Evolutionary conservation across 148 eudicot species (phyloP).

Genomic region (Drosera capensis): DNA sequence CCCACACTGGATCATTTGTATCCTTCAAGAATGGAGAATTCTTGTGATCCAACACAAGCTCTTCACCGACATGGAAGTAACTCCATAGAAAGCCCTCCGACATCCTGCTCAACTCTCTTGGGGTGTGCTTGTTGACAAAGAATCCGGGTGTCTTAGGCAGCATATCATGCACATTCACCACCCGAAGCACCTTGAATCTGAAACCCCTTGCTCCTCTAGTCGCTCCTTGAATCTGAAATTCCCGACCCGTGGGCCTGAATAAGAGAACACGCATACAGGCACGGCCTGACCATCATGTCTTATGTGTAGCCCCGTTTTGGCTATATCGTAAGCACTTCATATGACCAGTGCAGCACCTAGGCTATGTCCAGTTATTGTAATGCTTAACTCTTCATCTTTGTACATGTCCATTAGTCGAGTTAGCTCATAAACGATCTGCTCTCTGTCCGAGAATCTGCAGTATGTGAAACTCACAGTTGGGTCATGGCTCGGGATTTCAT

Average conservation of each 20-base stretch:
- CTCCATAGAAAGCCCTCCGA: no score
- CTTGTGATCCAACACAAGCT: constrained; percentile 30
- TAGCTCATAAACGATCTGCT: constrained; percentile 19
- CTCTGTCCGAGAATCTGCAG: constrained; percentile 12
- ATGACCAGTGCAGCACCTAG: constrained; percentile 20
- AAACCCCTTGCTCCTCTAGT: constrained; percentile 23
- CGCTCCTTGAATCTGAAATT: constrained; percentile 28
- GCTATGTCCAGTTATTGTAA: constrained; percentile 27
- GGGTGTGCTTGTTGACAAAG: constrained; percentile 23
- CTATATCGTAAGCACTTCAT: constrained; percentile 21
- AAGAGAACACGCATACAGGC: constrained; percentile 18
- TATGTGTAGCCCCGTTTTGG: constrained; percentile 11
- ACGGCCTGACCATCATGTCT: constrained; percentile 3
- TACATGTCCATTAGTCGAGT: constrained; percentile 12
- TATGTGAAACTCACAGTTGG: not conserved
- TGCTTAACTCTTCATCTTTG: constrained; percentile 18
- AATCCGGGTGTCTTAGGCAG: constrained; percentile 40
- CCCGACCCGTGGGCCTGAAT: constrained; percentile 26
- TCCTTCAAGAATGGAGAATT: constrained; percentile 22
- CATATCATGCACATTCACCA: constrained; percentile 32
- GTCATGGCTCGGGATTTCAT: not conserved
- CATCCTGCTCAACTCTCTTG: not conserved
- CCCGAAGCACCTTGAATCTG: constrained; percentile 36
- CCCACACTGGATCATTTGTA: constrained; percentile 11
- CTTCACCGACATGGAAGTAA: constrained; percentile 39